Base-by-base conservation (phyloP, 2,329 filamentous ascomycete species). In the Coleophoma crateriformis region DNA sequence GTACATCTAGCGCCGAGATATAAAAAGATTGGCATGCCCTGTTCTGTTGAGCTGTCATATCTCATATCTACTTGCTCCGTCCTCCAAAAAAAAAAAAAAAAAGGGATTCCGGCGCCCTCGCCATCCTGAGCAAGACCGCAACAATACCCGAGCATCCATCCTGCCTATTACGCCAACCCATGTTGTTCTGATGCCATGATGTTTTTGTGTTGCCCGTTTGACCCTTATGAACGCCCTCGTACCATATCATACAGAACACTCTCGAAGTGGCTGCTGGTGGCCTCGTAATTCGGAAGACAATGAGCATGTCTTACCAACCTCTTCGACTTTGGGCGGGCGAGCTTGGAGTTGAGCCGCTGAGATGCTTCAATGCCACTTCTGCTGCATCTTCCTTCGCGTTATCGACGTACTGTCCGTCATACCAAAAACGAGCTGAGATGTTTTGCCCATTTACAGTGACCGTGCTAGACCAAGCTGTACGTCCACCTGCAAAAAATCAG, bases 351-450 rank as follows among this genome's bases (percentile, higher is more conserved):
- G 67, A 71, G 45, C 65, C 66, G 50, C 52, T 57, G 48, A 88
- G 67, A 69, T 76, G 78, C 62, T 75, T 78, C 53, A 87, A 68
- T 22, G 90, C 90, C 54, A 87, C 79, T 69, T 96, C 89, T 56
- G 90, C 90, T n/a, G 89, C 90, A 66, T 96, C 90, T 68, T 96
- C 90, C 69, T 82, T 85, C 51, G 90, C 90, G 63, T 95, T 95
- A 74, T 91, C 82, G 67, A 92, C 77, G 64, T 89, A 90, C 65
- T 89, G 83, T 53, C 90, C 90, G 67, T 95, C 90, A 70, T 95
- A 96, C 89, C 89, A 96, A 70, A 83, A 95, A 54, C 89, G 81
- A 43, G 90, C 90, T n/a, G 77, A 66, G 60, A 88, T 77, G 43
- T 71, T 76, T 46, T 77, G 71, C 48, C 84, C 84, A 59, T 80